These are phyloP conservation scores for Xylaria palmicola DNA, from an alignment of 495 filamentous ascomycete genomes.

Conservation along the genomic window DNA sequence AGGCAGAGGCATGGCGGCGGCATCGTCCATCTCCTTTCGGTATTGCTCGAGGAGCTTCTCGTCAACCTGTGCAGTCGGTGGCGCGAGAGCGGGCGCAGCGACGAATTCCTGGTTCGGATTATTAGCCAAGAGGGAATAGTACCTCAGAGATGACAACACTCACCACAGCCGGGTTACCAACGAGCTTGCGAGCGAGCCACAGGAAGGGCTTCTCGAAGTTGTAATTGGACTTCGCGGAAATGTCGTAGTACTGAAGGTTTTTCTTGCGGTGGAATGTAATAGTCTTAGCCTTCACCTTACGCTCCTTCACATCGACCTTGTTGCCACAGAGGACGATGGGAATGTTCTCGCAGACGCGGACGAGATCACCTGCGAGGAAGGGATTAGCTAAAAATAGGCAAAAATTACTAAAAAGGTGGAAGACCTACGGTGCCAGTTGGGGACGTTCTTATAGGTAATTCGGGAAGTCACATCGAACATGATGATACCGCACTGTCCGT, in stretches of 20 bases:
- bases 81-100: constrained; percentile 88
- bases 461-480: constrained; percentile 99
- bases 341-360: constrained; percentile 99
- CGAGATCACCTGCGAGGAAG: constrained; percentile 79
- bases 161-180: constrained; percentile 89
- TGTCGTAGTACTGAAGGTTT: constrained; percentile 99
- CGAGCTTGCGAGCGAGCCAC: constrained; percentile 97
- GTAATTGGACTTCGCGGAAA: constrained; percentile 99
- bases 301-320: constrained; percentile 99
- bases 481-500: constrained; percentile 99
- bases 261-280: constrained; percentile 99
- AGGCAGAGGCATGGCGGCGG: constrained; percentile 80
- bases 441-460: constrained; percentile 99
- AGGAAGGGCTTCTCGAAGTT: constrained; percentile 99
- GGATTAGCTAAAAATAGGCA: constrained; percentile 4
- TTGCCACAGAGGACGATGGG: constrained; percentile 98
- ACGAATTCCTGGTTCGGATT: constrained; percentile 78
- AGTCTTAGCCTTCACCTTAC: constrained; percentile 99
- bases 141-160: constrained; percentile 31
- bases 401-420: background rate
- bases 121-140: constrained; percentile 9
- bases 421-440: constrained; percentile 99
- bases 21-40: constrained; percentile 83
- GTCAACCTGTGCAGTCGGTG: constrained; percentile 87
- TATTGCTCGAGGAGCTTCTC: constrained; percentile 76